Conservation (phyloP, 306 rosid genomes). For the Chamaecrista fasciculata region DNA sequence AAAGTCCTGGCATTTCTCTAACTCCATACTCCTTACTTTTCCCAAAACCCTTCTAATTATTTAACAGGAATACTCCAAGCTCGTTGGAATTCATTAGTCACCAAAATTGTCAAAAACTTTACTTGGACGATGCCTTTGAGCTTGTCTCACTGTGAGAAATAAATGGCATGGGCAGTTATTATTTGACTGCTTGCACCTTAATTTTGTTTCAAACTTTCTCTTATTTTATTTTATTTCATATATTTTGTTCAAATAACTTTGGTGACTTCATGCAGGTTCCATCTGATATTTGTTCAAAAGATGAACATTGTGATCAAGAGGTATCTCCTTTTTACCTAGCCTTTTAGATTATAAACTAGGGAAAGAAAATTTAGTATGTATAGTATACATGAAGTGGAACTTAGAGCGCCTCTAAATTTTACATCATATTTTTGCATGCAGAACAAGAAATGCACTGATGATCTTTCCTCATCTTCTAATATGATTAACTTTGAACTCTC, state of each 20-base stretch:
- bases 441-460: slow-evolving; percentile 53
- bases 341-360: background rate
- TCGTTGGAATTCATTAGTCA: background rate
- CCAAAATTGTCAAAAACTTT: background rate
- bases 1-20: background rate
- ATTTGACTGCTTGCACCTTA: slow-evolving; percentile 1
- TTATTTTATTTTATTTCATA: background rate
- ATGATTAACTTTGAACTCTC: slow-evolving; percentile 94
- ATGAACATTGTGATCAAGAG: slow-evolving; percentile 39
- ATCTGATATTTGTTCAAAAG: slow-evolving; percentile 44
- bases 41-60: background rate
- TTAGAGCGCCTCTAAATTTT: slow-evolving; percentile 14
- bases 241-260: background rate
- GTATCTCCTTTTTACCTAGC: slow-evolving; percentile 31
- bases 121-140: background rate
- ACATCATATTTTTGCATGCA: slow-evolving; percentile 37
- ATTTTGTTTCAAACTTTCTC: slow-evolving; percentile 20
- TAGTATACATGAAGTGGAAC: background rate
- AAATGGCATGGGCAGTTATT: background rate
- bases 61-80: background rate
- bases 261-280: slow-evolving; percentile 57
- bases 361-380: background rate
- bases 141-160: background rate
- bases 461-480: slow-evolving; percentile 57
- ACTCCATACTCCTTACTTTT: background rate